Conservation (phyloP, 345 rosid genomes). For the Schrenkiella parvula region DNA sequence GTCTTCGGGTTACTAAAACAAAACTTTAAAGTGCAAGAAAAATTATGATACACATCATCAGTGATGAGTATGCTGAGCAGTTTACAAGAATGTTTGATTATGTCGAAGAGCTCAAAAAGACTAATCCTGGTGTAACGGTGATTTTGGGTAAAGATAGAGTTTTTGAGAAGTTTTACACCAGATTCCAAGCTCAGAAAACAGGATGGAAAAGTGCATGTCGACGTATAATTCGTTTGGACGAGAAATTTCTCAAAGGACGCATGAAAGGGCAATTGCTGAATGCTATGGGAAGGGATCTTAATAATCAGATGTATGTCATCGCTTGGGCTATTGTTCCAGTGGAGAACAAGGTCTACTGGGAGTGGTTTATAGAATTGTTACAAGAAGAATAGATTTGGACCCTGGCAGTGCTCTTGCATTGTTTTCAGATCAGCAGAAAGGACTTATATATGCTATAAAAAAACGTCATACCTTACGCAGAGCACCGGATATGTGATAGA, state of each 20-base stretch:
- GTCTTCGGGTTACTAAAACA: background rate
- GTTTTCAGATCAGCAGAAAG: background rate
- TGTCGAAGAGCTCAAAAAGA: background rate
- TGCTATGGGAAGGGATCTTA: background rate
- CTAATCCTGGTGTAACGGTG: background rate
- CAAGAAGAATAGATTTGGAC: background rate
- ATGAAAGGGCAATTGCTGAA: background rate
- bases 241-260: background rate
- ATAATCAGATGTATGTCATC: background rate
- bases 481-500: background rate
- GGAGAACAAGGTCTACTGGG: background rate
- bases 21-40: background rate
- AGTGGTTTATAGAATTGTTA: background rate
- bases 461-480: background rate
- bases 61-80: background rate
- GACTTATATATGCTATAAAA: background rate
- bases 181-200: background rate
- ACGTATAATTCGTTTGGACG: background rate
- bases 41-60: background rate
- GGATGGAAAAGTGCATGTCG: background rate
- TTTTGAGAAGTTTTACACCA: slow-evolving; percentile 1
- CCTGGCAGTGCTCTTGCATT: background rate
- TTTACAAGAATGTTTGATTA: background rate
- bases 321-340: background rate
- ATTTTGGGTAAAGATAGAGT: background rate